Evolutionary conservation across 805 yeast genomes (phyloP), one percentile per base, ranked within the genome.

Genomic region (Vanderwaltozyma verrucispora): DNA sequence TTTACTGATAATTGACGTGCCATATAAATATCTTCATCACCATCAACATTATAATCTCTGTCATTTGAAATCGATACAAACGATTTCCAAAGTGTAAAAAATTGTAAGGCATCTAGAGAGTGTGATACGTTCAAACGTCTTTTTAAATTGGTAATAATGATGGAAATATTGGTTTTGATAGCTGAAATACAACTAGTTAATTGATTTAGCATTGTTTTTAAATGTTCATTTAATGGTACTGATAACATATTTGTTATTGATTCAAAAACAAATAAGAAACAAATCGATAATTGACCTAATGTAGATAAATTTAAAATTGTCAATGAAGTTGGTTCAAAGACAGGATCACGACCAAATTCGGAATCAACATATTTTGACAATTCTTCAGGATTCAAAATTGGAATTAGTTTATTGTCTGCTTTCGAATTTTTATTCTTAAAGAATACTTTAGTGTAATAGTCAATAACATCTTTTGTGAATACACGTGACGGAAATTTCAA

Each of bases 21-120:
- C 30, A 49, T 33, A 34, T 51, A 52, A 16, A 55, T 44, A 37
- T 55, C 60, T 42, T 53, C 59, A 37, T 54, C 56, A 20, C 42
- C 47, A 38, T 50, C 54, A 29, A 46, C 37, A 9, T 37, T 26
- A 24, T 48, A 43, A 20, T 40, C 38, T 11, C 42, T 28, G 8
- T 33, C 30, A 14, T 41, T 43, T 4, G 45, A 18, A 17, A 43
- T 36, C 13, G 43, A 30, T 32, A 47, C 44, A 30, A 46, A 52
- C 31, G 42, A 51, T 39, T 53, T 53, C 39, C 42, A 36, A 17
- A 53, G 37, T 5, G 56, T 45, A 20, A 48, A 35, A 24, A 51
- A 54, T 28, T 41, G 43, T 17, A 53, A 30, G n/a, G 43, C 44
- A 24, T 47, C 51, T 2, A 48, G 30, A 7, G 53, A 40, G 18